Evolutionary conservation across 495 filamentous ascomycete species (phyloP), one percentile per base, ranked within the genome.

Genomic region (Bathelium albidoporum): DNA sequence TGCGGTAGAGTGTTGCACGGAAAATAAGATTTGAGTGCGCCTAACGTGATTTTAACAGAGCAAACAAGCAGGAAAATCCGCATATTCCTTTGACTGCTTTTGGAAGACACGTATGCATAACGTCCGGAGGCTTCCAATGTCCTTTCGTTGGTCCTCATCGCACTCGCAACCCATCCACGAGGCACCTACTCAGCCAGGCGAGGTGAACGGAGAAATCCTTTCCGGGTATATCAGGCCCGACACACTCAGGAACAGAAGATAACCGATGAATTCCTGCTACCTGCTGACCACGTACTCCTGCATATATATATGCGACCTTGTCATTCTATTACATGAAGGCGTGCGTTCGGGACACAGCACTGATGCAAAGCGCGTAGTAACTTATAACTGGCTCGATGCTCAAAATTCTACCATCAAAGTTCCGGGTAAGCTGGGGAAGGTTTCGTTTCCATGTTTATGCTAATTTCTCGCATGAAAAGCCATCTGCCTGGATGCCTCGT

Each of bases 401-500:
- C 64, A 59, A 20, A 34, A 64, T 20, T 73, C 74, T 26, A 76
- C 69, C 2, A 82, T 86, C 32, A 67, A 83, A 22, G 70, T 83
- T 45, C 83, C 83, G 70, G 82, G 83, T 83, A 63, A 62, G 73
- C 63, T 34, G 4, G 28, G 26, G 2, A 65, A 5, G 3, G 9
- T 45, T 28, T 60, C 4, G 44, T 28, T 22, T 26, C 36, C 22
- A 44, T 7, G 49, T 24, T 11, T 55, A n/a, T 63, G 20, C 44
- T 58, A 59, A 41, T 16, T 29, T 31, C 1, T 53, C n/a, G 41
- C 10, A 60, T 86, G 85, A 82, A 22, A 74, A 75, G 52, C 87
- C 85, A 2, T 82, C 83, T 32, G 64, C 63, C 1, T 88, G 84
- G 85, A 83, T 78, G 1, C 85, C 87, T 0, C 74, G 76, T 1